Base-by-base conservation (phyloP, 176 grass and related monocot species). In the Cenchrus fungigraminus region DNA sequence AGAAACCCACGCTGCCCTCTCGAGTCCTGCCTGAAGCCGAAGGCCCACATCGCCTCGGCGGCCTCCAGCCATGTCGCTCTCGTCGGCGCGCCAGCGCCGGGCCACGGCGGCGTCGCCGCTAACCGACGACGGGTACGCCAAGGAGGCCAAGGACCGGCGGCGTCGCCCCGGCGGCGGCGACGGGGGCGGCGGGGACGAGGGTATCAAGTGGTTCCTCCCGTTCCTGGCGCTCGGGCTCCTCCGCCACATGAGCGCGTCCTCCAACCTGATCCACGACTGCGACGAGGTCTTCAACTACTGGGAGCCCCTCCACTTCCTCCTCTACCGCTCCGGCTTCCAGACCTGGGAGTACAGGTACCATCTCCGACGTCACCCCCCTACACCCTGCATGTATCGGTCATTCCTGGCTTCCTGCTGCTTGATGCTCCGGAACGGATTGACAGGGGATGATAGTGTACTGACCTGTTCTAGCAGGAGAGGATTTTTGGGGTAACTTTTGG, bases 251-350 rank as follows among this genome's bases (percentile, higher is more conserved):
- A 99, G 97, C 88, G 90, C 97, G 22, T 89, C 91, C 71, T 99
- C 97, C 68, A 99, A 99, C 88, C 94, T 99, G 83, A 88, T 99
- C 81, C 97, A 99, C n/a, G 97, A 99, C 83, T 99, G 97, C 88
- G 97, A 99, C 82, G 97, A 99, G 93, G 97, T 99, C 58, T 99
- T 99, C 84, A 99, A 99, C 83, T 99, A 99, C 90, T 99, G 97
- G 97, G 97, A 99, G 88, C 97, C 97, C 42, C 93, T 96, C 51
- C 97, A 99, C 79, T 94, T 91, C 87, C 81, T 99, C 78, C 86
- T 96, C 79, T 99, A 99, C 90, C 89, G 92, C 65, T 99, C 91
- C 44, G 97, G 97, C 43, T 99, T 99, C 80, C 97, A 96, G 79
- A 99, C 97, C 71, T 99, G 97, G 97, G 97, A 99, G 79, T 99